A percentile compares a stretch with the other conserved stretches of the same genome.
Evolutionary conservation across 345 rosid species (phyloP).

Genomic region (Salix dunnii): DNA sequence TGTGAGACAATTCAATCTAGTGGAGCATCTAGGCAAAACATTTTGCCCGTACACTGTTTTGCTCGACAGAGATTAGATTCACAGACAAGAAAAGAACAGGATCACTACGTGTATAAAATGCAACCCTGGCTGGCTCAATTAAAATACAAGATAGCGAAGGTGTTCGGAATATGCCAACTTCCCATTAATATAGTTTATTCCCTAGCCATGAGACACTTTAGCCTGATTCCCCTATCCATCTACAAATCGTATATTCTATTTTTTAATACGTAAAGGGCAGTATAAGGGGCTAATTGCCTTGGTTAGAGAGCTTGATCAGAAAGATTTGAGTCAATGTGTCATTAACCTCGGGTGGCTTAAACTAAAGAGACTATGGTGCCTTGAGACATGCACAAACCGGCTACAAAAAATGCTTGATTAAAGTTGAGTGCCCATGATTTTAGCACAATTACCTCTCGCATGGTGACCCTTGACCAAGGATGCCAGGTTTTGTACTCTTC

Average conservation of each 20-base stretch:
- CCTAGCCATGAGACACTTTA: slow-evolving; percentile 2
- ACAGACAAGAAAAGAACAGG: not conserved
- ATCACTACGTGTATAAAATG: not conserved
- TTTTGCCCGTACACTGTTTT: not conserved
- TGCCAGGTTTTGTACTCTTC: not conserved
- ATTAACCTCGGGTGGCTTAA: not conserved
- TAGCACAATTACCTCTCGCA: not conserved
- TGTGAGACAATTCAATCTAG: not conserved
- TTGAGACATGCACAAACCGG: slow-evolving; percentile 22
- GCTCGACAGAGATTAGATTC: not conserved
- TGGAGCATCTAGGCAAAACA: not conserved
- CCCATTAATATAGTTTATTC: not conserved
- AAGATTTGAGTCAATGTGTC: not conserved
- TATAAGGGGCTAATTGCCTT: not conserved
- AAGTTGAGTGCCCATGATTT: slow-evolving; percentile 1
- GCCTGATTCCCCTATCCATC: slow-evolving; percentile 22
- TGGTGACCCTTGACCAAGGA: not conserved
- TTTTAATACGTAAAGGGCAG: not conserved
- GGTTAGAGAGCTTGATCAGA: slow-evolving; percentile 1
- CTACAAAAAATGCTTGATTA: slow-evolving; percentile 7
- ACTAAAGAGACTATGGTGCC: not conserved
- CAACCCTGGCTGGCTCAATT: not conserved
- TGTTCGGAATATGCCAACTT: slow-evolving; percentile 24
- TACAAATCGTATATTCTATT: slow-evolving; percentile 7
- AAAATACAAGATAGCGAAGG: not conserved